A percentile compares a stretch with the other conserved stretches of the same genome.
These are phyloP conservation scores for Syncephalastrum sp. DNA, from an alignment of 371 early-diverging fungal species.

Conservation along the genomic window DNA sequence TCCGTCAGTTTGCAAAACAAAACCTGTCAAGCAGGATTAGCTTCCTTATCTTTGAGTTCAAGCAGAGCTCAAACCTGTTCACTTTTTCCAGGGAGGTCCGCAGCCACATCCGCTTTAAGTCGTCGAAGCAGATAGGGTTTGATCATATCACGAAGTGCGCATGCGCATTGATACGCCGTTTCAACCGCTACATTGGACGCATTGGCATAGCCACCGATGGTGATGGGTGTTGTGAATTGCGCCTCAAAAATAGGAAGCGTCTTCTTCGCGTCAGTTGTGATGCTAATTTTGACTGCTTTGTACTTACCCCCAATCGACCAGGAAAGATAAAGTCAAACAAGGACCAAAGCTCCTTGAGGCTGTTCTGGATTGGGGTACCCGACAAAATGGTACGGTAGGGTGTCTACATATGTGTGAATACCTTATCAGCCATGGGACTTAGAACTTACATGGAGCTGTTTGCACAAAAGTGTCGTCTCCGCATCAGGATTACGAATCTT, in stretches of 20 bases:
- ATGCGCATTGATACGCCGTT: constrained; percentile 91
- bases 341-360: constrained; percentile 96
- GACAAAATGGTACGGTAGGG: constrained; percentile 89
- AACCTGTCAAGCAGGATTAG: constrained; percentile 30
- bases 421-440: constrained; percentile 3
- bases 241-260: constrained; percentile 91
- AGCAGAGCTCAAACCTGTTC: constrained; percentile 69
- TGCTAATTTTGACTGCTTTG: neutral
- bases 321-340: constrained; percentile 96
- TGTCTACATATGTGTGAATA: constrained; percentile 48
- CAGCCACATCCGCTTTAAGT: constrained; percentile 92
- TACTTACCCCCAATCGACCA: constrained; percentile 83
- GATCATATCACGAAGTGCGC: constrained; percentile 88
- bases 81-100: constrained; percentile 88
- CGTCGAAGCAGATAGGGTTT: constrained; percentile 93
- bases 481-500: constrained; percentile 96
- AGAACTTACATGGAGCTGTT: constrained; percentile 61
- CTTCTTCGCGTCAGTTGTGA: constrained; percentile 12
- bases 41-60: neutral
- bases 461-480: constrained; percentile 83
- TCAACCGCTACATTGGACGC: constrained; percentile 88
- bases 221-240: constrained; percentile 92
- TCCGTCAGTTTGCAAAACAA: constrained; percentile 90
- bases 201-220: constrained; percentile 89
- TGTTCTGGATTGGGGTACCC: constrained; percentile 99